These are phyloP conservation scores for Vaccinium macrocarpon DNA, from an alignment of 148 eudicot species.

Conservation along the genomic window DNA sequence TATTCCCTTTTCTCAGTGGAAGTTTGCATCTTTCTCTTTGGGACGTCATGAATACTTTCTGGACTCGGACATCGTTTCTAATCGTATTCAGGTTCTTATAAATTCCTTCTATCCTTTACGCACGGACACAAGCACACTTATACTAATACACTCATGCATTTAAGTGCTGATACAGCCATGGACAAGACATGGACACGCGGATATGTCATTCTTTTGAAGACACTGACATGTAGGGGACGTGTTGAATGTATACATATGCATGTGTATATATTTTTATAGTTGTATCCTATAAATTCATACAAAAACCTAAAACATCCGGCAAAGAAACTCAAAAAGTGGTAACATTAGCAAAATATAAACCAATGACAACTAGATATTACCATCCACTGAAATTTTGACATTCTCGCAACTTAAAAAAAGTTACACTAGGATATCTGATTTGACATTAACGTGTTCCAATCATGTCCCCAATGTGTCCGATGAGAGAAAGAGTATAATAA, in stretches of 20 bases:
- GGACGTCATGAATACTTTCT: conserved; percentile 86
- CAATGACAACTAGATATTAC: not conserved
- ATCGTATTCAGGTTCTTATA: conserved; percentile 77
- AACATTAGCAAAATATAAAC: not conserved
- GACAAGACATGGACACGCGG: not conserved
- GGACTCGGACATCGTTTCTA: conserved; percentile 75
- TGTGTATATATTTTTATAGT: not conserved
- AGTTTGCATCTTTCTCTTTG: conserved; percentile 78
- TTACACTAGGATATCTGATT: not conserved
- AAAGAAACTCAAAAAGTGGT: not conserved
- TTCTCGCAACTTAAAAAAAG: not conserved
- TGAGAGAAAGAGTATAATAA: not conserved
- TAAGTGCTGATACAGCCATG: not conserved
- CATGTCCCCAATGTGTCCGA: not conserved
- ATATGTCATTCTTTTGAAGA: not conserved
- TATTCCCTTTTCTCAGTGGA: conserved; percentile 34
- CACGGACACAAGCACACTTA: not conserved
- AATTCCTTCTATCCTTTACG: not conserved
- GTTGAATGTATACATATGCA: not conserved
- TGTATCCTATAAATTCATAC: not conserved
- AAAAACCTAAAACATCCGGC: not conserved
- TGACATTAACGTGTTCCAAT: not conserved
- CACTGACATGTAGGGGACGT: not conserved
- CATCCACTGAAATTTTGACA: not conserved
- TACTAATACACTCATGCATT: not conserved